Percentiles rank a stretch among this genome's conserved stretches.
phyloP scores from a whole-genome alignment of 2,329 filamentous ascomycete species.

The Fusarium hainanense region DNA sequence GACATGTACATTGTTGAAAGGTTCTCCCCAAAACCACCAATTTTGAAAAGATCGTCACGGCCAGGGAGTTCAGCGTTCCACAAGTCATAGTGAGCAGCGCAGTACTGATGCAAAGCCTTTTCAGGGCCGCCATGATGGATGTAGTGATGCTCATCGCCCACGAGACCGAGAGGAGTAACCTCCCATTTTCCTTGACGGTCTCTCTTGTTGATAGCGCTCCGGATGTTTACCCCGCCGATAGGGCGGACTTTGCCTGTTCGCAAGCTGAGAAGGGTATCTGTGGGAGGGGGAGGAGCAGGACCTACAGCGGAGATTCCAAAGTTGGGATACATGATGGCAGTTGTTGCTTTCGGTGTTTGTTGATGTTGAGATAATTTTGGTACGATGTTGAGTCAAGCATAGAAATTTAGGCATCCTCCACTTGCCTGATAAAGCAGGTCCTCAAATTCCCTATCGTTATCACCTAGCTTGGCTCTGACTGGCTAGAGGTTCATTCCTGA shows the following conservation, averaged over 20 bases:
- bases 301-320: conserved; percentile 15
- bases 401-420: conserved; percentile 7
- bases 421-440: conserved; percentile 23
- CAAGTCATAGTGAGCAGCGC: conserved; percentile 23
- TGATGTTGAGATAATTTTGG: background rate
- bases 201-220: conserved; percentile 36
- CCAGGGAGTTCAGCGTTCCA: conserved; percentile 32
- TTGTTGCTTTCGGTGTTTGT: background rate
- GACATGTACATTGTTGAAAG: conserved; percentile 25
- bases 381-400: background rate
- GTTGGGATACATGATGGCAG: background rate
- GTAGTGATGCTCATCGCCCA: conserved; percentile 32
- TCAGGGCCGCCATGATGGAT: conserved; percentile 30
- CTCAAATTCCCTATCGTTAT: conserved; percentile 7
- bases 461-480: background rate
- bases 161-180: conserved; percentile 20
- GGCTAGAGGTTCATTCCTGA: background rate
- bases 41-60: conserved; percentile 22
- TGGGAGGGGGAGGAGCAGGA: conserved; percentile 24
- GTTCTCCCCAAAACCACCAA: conserved; percentile 36
- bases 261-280: conserved; percentile 31
- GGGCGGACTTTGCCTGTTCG: conserved; percentile 32
- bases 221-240: conserved; percentile 28
- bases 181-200: conserved; percentile 22
- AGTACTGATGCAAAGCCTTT: conserved; percentile 36